These are phyloP conservation scores for Fusarium sp. DNA, from an alignment of 2,329 filamentous ascomycete species.

Conservation along the genomic window DNA sequence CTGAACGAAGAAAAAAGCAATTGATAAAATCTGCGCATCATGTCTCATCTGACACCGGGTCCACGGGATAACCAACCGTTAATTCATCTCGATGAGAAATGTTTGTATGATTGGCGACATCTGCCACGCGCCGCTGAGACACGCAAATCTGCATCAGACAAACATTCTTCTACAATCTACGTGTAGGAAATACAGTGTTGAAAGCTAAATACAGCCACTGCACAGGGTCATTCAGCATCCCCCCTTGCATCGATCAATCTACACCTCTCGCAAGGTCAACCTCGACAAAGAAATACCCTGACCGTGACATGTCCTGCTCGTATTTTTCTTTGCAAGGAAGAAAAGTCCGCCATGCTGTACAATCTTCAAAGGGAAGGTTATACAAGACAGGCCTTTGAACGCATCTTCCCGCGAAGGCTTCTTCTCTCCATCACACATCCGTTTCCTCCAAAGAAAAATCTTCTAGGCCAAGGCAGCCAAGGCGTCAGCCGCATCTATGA, in stretches of 20 bases:
- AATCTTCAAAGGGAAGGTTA: constrained; percentile 6
- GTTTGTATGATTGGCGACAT: too few species aligned
- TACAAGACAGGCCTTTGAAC: background rate
- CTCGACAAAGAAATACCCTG: background rate
- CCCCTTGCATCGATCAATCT: background rate
- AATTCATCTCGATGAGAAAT: background rate
- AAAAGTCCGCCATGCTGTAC: background rate
- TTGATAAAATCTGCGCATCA: background rate
- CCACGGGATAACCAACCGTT: background rate
- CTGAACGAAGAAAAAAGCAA: background rate
- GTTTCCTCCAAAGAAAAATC: background rate
- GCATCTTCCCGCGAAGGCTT: constrained; percentile 1
- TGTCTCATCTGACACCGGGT: constrained; percentile 3
- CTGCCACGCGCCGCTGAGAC: background rate
- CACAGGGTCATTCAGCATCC: background rate
- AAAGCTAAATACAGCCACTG: background rate
- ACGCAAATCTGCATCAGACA: background rate
- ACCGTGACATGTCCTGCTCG: background rate
- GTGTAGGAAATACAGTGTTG: background rate
- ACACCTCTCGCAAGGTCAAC: constrained; percentile 4
- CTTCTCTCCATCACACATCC: background rate
- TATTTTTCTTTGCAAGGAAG: background rate
- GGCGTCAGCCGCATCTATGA: constrained; percentile 21
- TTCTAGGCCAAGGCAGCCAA: constrained; percentile 2
- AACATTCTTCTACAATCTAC: background rate